A percentile compares a stretch with the other conserved stretches of the same genome.
These are phyloP conservation scores for Curvularia sp. DNA, from an alignment of 2,329 filamentous ascomycete genomes.

Conservation along the genomic window DNA sequence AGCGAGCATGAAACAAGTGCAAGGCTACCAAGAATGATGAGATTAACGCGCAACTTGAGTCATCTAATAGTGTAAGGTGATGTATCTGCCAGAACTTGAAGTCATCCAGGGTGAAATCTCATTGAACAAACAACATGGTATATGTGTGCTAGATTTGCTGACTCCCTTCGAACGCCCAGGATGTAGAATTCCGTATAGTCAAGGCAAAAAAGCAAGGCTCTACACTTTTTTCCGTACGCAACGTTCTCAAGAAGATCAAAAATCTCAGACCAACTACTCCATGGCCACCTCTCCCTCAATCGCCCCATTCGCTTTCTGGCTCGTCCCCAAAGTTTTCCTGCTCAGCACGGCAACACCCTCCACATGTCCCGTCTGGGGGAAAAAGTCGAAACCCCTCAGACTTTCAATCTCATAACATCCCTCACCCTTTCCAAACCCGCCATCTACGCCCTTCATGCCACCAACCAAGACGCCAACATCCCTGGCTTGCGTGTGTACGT, in stretches of 20 bases:
- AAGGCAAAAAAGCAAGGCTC: background rate
- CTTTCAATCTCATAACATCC: slow-evolving; percentile 83
- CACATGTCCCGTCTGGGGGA: slow-evolving; percentile 81
- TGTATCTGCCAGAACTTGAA: background rate
- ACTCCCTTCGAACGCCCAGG: background rate
- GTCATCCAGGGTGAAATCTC: background rate
- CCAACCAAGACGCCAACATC: slow-evolving; percentile 88
- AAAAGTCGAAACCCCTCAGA: slow-evolving; percentile 93
- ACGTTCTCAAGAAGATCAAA: background rate
- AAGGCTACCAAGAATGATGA: slow-evolving; percentile 26
- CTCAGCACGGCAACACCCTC: slow-evolving; percentile 68
- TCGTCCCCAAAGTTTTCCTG: slow-evolving; percentile 38
- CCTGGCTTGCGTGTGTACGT: slow-evolving; percentile 95
- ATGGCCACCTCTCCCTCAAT: slow-evolving; percentile 1
- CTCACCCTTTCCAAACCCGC: slow-evolving; percentile 46
- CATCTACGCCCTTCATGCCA: slow-evolving; percentile 60
- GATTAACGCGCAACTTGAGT: slow-evolving; percentile 6
- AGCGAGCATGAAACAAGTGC: slow-evolving; percentile 26
- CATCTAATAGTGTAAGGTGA: background rate
- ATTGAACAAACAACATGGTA: background rate
- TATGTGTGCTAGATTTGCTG: background rate
- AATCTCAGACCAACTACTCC: background rate
- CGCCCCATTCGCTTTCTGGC: background rate
- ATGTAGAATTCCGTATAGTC: background rate
- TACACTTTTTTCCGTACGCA: background rate